Base-by-base conservation (phyloP, 768 basidiomycete genomes). In the Tylopilus balloui region DNA sequence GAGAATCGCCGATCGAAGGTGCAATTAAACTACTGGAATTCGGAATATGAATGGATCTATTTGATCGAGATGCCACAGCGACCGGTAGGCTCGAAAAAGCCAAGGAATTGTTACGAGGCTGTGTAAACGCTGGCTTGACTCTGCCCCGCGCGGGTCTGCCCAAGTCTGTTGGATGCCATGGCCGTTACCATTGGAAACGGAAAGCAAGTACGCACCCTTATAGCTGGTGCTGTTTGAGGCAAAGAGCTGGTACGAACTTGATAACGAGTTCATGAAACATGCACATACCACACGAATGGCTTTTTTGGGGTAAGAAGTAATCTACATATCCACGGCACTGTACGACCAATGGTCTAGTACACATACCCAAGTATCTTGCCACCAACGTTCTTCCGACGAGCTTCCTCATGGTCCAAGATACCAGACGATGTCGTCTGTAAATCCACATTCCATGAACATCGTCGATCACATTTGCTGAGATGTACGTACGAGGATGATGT, bases 381-480 rank as follows among this genome's bases (percentile, higher is more conserved):
- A 73, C 92, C 94, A 51, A 96, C 84, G 73, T 95, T 93, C 78
- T 97, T 98, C 65, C 93, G 86, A 75, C 95, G 85, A 39, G 95
- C 95, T 78, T 98, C 95, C 71, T 96, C 93, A 70, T 99, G 96
- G 75, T 97, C 96, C 68, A 98, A 80, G 71, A 98, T 99, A 56
- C 96, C 96, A 15, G 92, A 92, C 17, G 92, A 95, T 42, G 95
- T 98, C 58, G 95, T 99, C 90, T 92, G 50, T 2, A 45, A 17
- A 48, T 4, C 20, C 25, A 36, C 37, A 25, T 35, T 13, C 20
- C 21, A 40, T 58, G 4, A 50, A 25, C 17, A n/a, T 25, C 13
- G 28, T 11, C 6, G 24, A 49, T 25, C 31, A 44, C 10, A 14
- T 24, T 0, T 0, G 2, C 8, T 14, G 19, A 17, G 21, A 19